Percentiles rank a stretch among this genome's conserved stretches.
Conservation (phyloP, 192 early-diverging fungal genomes). For the Dispira simplex region DNA sequence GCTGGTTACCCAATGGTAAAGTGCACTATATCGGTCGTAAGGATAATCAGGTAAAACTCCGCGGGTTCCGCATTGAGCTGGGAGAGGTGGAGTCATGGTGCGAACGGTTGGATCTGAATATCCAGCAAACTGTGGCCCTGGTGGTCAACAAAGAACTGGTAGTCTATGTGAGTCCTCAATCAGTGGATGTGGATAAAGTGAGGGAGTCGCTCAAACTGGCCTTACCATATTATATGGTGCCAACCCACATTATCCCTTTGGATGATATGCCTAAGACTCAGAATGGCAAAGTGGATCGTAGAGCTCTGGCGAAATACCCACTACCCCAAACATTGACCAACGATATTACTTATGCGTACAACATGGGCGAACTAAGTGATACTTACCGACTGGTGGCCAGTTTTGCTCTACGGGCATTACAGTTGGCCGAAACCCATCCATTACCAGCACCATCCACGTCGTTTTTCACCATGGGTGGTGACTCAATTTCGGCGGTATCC, state of each 20-base stretch:
- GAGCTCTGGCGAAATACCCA: not conserved
- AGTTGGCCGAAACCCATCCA: too few relatives aligned
- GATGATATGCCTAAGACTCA: not conserved
- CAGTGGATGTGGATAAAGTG: not conserved
- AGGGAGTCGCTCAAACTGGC: not conserved
- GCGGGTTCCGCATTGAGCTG: conserved; percentile 5
- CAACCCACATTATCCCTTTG: not conserved
- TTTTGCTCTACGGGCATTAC: too few relatives aligned
- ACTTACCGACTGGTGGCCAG: too few relatives aligned
- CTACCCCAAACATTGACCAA: not conserved
- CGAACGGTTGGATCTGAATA: too few relatives aligned
- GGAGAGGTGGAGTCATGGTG: not conserved
- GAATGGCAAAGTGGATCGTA: conserved; percentile 4
- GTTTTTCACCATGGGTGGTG: too few relatives aligned
- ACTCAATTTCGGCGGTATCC: too few relatives aligned
- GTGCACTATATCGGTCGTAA: not conserved
- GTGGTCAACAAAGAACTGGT: not conserved
- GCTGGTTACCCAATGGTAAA: conserved; percentile 2
- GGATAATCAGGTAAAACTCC: conserved; percentile 5
- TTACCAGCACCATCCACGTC: too few relatives aligned
- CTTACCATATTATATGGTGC: conserved; percentile 5
- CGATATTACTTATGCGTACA: not conserved
- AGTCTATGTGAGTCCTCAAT: not conserved
- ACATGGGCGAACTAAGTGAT: too few relatives aligned
- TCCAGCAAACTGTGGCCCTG: not conserved